phyloP scores from a whole-genome alignment of 495 filamentous ascomycete species.

The Hyphodiscus hymeniophilus region DNA sequence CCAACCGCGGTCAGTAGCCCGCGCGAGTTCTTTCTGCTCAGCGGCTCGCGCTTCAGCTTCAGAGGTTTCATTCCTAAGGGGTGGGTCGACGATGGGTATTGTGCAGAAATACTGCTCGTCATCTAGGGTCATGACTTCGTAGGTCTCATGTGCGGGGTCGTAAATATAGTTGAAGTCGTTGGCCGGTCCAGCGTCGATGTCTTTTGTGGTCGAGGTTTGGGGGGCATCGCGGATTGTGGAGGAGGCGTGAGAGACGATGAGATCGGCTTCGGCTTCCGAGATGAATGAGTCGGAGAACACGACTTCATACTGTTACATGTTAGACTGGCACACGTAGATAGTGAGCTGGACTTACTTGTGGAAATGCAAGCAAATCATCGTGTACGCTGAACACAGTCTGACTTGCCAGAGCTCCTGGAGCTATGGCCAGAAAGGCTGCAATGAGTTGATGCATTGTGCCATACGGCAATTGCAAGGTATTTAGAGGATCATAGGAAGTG shows the following conservation, averaged over 20 bases:
- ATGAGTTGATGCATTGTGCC: slow-evolving; percentile 44
- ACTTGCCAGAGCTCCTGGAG: slow-evolving; percentile 36
- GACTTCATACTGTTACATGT: slow-evolving; percentile 63
- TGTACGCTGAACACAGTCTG: slow-evolving; percentile 68
- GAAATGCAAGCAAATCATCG: slow-evolving; percentile 86
- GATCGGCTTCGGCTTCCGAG: slow-evolving; percentile 59
- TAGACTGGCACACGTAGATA: slow-evolving; percentile 7
- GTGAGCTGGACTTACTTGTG: slow-evolving; percentile 54
- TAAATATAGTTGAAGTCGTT: slow-evolving; percentile 13
- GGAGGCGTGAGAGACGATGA: slow-evolving; percentile 37
- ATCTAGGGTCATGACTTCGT: slow-evolving; percentile 66
- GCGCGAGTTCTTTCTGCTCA: slow-evolving; percentile 75
- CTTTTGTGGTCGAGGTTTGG: slow-evolving; percentile 12
- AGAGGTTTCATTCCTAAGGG: slow-evolving; percentile 49
- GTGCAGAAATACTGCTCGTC: slow-evolving; percentile 73
- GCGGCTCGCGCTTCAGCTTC: slow-evolving; percentile 58
- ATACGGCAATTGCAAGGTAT: slow-evolving; percentile 16
- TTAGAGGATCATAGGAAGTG: too few relatives aligned
- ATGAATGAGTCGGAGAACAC: slow-evolving; percentile 68
- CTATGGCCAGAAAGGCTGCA: slow-evolving; percentile 32
- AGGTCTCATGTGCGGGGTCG: slow-evolving; percentile 35
- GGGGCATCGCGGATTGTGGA: slow-evolving; percentile 13
- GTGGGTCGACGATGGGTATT: slow-evolving; percentile 61
- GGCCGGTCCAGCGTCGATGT: slow-evolving; percentile 16
- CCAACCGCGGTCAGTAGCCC: slow-evolving; percentile 78